phyloP scores from a whole-genome alignment of 768 basidiomycete species.

The Lactarius akahatsu region DNA sequence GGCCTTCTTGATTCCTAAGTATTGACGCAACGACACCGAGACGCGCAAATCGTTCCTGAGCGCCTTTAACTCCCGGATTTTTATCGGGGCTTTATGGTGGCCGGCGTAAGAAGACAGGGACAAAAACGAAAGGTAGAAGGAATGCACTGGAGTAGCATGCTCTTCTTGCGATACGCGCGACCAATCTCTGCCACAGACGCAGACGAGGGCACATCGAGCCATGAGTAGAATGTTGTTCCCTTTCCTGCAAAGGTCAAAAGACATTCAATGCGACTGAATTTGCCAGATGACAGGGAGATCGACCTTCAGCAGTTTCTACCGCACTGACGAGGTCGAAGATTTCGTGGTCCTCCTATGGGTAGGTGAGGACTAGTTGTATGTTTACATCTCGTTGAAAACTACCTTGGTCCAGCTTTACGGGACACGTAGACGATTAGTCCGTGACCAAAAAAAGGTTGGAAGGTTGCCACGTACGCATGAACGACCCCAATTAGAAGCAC shows the following conservation, averaged over 20 bases:
- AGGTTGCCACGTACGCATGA: constrained; percentile 52
- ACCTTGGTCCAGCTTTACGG: constrained; percentile 70
- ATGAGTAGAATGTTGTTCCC: constrained; percentile 95
- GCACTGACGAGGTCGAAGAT: constrained; percentile 91
- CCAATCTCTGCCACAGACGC: constrained; percentile 76
- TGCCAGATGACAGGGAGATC: constrained; percentile 18
- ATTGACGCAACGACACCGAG: constrained; percentile 85
- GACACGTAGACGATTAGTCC: constrained; percentile 9
- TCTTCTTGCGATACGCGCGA: constrained; percentile 90
- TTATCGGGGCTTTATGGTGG: constrained; percentile 77
- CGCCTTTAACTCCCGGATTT: constrained; percentile 78
- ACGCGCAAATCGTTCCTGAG: constrained; percentile 89
- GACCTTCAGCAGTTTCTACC: constrained; percentile 78
- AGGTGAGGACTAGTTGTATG: background rate
- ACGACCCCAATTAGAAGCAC: constrained; percentile 53
- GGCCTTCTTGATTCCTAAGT: constrained; percentile 68
- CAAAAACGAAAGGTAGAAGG: background rate
- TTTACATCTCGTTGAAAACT: constrained; percentile 27
- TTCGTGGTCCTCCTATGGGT: constrained; percentile 82
- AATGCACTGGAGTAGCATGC: constrained; percentile 84
- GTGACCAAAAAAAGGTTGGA: background rate
- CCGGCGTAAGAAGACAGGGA: background rate
- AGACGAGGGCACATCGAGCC: constrained; percentile 75
- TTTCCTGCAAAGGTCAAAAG: constrained; percentile 49
- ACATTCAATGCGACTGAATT: background rate